Evolutionary conservation across 495 filamentous ascomycete genomes (phyloP), one percentile per base, ranked within the genome.

Genomic region (Rhypophila decipiens): DNA sequence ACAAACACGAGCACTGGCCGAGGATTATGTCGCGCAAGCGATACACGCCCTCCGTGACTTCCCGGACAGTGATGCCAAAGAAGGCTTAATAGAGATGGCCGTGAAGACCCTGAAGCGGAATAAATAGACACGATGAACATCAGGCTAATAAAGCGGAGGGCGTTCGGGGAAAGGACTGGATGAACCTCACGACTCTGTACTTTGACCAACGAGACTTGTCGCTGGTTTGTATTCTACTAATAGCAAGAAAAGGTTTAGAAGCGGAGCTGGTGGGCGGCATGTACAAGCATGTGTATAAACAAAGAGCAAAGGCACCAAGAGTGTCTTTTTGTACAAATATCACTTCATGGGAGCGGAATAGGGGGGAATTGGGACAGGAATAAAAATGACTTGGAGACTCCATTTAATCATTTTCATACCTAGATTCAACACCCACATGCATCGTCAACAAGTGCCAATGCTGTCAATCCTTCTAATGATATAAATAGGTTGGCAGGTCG

Each of bases 51-150:
- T 98, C 54, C 72, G 74, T 56, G 59, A 67, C 24, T 96, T 97
- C 67, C 94, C 93, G 13, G 84, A 89, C 43, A 87, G 88, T 57
- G 93, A 96, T 48, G 93, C 94, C 33, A 96, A 95, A 69, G 74
- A 84, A 19, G 91, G 89, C 7, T 72, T 98, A 43, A 76, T 93
- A 54, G 88, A 96, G 51, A 95, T 97, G 85, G 91, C 89, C 52
- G 78, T 83, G 58, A 95, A 95, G 71, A 88, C 89, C 2, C 77
- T 96, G 71, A 85, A 88, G 60, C 78, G 93, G 57, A 78, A 88
- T 59, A 95, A 95, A 62, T 98, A 77, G 64, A 48, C 13, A 4
- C 20, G 10, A 19, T n/a, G 36, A 9, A 8, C 17, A 19, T 38
- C 36, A 38, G 8, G 17, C 15, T 38, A 38, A n/a, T 19, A 38